Base-by-base conservation (phyloP, 1,284 basidiomycete species). In the Microbotryum silenes-acaulis region DNA sequence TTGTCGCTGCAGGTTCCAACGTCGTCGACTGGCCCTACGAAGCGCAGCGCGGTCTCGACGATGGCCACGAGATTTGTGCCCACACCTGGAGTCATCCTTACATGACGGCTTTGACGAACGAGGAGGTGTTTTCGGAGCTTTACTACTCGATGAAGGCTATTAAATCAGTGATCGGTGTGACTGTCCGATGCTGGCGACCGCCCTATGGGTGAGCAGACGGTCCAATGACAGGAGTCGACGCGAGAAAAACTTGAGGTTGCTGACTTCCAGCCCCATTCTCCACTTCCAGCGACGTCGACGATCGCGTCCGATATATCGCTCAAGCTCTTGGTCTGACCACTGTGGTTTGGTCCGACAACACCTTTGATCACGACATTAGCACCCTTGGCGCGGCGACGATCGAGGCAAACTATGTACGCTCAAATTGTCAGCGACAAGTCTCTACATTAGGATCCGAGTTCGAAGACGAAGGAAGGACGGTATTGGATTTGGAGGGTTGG, bases 1-100 rank as follows among this genome's bases (percentile, higher is more conserved):
- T 75, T 55, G 79, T 42, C 37, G 9, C 37, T 42, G 37, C 16
- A 42, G 37, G 80, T 6, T 78, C 77, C 46, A 81, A 82, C 71
- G 79, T 81, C 29, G 68, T 79, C 55, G 76, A 81, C 70, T 81
- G 79, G 79, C 81, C 81, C 7, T 69, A 79, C 10, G 77, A 82
- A 71, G 80, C 79, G 18, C 75, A 79, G 64, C 74, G 79, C 45
- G 80, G 75, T 55, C 57, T 75, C 18, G 66, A 70, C 3, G 77
- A 79, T 53, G 77, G 76, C 10, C 77, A 79, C 67, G 70, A 78
- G 64, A 56, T 69, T 62, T 65, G 47, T 51, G 62, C 25, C 25
- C 64, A 64, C 49, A 65, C 76, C 50, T 80, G 78, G 79, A 75
- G 74, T 14, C 79, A 80, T 67, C 74, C 72, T 68, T 73, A 61